A percentile compares a stretch with the other conserved stretches of the same genome.
Conservation (phyloP, 768 basidiomycete genomes). For the Ephemerocybe angulata region DNA sequence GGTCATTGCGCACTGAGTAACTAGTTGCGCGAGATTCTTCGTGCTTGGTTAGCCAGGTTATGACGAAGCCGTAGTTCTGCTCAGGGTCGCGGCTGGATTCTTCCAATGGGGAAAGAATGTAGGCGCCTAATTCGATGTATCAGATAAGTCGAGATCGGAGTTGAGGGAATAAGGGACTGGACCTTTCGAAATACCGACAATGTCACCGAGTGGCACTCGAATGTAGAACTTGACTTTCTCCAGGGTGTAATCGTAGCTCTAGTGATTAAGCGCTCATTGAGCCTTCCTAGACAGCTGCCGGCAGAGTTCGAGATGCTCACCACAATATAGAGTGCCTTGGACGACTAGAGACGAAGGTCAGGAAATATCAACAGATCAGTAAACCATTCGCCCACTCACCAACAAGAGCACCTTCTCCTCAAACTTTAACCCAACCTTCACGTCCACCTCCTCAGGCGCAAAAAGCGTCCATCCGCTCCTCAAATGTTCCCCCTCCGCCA, state of each 20-base stretch:
- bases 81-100: conserved; percentile 83
- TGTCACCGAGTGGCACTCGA: conserved; percentile 81
- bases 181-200: conserved; percentile 79
- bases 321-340: conserved; percentile 69
- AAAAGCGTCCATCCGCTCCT: conserved; percentile 91
- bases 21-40: conserved; percentile 77
- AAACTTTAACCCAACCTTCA: conserved; percentile 70
- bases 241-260: conserved; percentile 93
- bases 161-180: conserved; percentile 5
- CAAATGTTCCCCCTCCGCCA: conserved; percentile 72
- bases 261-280: not conserved
- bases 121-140: conserved; percentile 62
- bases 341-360: conserved; percentile 22
- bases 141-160: not conserved
- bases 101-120: conserved; percentile 91
- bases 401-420: conserved; percentile 93
- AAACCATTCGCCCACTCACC: conserved; percentile 49
- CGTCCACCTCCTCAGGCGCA: conserved; percentile 73
- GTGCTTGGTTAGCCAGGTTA: conserved; percentile 72
- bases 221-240: conserved; percentile 90
- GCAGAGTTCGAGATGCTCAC: conserved; percentile 40
- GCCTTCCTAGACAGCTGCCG: too few species aligned
- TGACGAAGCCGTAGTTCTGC: conserved; percentile 85
- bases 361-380: not conserved
- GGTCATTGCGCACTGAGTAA: conserved; percentile 78